phyloP scores from a whole-genome alignment of 345 rosid species.

The Kandelia obovata region DNA sequence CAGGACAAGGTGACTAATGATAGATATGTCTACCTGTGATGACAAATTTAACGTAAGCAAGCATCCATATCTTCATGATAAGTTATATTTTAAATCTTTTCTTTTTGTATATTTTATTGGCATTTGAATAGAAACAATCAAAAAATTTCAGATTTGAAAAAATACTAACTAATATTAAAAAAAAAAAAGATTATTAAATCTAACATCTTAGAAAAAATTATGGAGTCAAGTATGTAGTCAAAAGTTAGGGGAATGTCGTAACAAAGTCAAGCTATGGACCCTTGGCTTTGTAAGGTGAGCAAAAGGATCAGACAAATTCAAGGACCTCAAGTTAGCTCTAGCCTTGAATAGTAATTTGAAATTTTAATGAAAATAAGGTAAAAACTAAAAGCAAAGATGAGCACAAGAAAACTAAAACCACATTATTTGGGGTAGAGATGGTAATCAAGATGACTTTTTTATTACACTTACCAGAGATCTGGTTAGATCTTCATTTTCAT shows the following conservation, averaged over 20 bases:
- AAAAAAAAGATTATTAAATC: no score
- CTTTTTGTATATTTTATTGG: no score
- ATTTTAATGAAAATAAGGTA: not conserved
- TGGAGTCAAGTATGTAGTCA: not conserved
- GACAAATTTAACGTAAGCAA: not conserved
- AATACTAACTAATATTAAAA: no score
- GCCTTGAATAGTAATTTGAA: no score
- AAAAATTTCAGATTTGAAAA: no score
- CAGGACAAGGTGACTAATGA: not conserved
- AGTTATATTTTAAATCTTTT: no score
- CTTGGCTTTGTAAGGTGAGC: not conserved
- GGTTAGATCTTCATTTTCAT: conserved; percentile 83
- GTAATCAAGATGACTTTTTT: no score
- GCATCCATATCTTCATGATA: not conserved
- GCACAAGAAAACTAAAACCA: not conserved
- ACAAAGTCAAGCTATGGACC: not conserved
- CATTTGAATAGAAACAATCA: no score
- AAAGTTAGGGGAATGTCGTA: not conserved
- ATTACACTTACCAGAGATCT: conserved; percentile 54
- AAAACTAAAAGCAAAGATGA: not conserved
- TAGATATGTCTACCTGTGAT: not conserved
- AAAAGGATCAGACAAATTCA: not conserved
- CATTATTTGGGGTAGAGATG: no score
- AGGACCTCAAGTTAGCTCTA: not conserved
- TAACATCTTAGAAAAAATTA: no score